A percentile compares a stretch with the other conserved stretches of the same genome.
Conservation (phyloP, 192 early-diverging fungal species). For the Funneliformis geosporum region DNA sequence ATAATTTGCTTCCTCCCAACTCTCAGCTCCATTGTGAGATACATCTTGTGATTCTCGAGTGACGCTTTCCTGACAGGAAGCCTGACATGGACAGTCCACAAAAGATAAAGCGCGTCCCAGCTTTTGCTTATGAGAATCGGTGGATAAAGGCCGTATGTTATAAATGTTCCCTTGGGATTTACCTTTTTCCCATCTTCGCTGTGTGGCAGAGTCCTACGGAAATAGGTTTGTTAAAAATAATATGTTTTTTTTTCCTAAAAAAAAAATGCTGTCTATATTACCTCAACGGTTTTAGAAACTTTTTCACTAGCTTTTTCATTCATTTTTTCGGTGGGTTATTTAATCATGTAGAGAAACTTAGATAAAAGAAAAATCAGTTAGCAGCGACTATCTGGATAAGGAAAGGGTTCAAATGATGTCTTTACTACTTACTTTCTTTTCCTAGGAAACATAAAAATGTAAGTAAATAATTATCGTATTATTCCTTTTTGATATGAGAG, state of each 20-base stretch:
- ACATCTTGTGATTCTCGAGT: not conserved
- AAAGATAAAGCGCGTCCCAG: too few species aligned
- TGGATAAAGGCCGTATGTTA: not conserved
- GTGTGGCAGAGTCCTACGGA: not conserved
- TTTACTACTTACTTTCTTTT: not conserved
- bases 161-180: not conserved
- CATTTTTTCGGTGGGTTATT: not conserved
- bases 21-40: not conserved
- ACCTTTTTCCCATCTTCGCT: not conserved
- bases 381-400: too few species aligned
- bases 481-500: too few species aligned
- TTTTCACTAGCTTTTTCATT: not conserved
- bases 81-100: not conserved
- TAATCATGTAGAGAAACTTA: not conserved
- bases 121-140: too few species aligned
- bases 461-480: too few species aligned
- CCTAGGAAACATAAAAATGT: not conserved
- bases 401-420: not conserved
- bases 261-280: too few species aligned
- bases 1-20: not conserved
- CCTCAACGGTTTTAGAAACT: too few species aligned
- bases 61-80: not conserved
- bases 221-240: not conserved
- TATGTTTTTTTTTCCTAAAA: too few species aligned
- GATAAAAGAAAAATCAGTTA: not conserved